Base-by-base conservation (phyloP, 768 basidiomycete species). In the Antrodiella citrinella region DNA sequence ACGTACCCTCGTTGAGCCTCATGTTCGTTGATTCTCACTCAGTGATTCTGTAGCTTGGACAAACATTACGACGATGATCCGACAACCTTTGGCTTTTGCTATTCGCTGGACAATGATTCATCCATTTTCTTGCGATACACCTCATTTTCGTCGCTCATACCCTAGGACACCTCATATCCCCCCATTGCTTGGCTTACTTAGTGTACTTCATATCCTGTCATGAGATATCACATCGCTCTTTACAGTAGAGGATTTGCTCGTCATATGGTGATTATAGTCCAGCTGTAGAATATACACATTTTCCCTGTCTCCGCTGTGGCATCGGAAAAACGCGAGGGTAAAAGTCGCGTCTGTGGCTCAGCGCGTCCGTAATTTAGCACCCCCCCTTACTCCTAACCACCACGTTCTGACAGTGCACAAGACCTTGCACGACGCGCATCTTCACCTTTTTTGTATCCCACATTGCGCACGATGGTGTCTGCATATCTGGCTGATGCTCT, bases 401-500 rank as follows among this genome's bases (percentile, higher is more conserved):
- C 24, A 22, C 21, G 7, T 45, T 43, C 9, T 21, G 42, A 43
- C n/a, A 21, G 9, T n/a, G 38, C n/a, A n/a, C 38, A 39, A 11
- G 11, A n/a, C 38, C 21, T 11, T 18, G 18, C 21, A 44, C 21
- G 42, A 18, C 18, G 18, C 21, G 42, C 18, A 5, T 7, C 7
- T 9, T 13, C 19, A 22, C 25, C 45, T 23, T 7, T 23, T 13
- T 22, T 11, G 5, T 44, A 7, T 11, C 42, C 18, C 18, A 7
- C 7, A 13, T 54, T 7, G 23, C 24, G 24, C 40, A 58, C 26
- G 39, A 84, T 85, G 82, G 76, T 78, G 52, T 76, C 75, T 24
- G 65, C 77, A 51, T 64, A 69, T 21, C 69, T 74, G 47, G 60
- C 70, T 41, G 74, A 77, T 60, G 74, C 78, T 38, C 65, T 80